Evolutionary conservation across 768 basidiomycete species (phyloP), one percentile per base, ranked within the genome.

Genomic region (Neoboletus subvelutipes): DNA sequence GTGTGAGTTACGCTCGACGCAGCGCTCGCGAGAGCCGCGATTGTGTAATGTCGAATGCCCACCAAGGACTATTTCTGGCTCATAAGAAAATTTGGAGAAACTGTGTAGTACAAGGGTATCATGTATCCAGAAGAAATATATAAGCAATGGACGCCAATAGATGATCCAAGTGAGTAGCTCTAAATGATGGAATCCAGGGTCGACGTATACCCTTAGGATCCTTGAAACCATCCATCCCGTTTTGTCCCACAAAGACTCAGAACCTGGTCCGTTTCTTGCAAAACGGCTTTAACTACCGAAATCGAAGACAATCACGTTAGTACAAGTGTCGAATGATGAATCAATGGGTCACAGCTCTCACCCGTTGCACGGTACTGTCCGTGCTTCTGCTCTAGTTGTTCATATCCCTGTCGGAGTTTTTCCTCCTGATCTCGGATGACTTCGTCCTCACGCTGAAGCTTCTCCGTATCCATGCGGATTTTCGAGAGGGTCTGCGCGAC

Each of bases 191-290:
- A 33, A 41, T 31, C 24, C 15, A 47, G n/a, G 24, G 18, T 41
- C 36, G 50, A 26, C 18, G 6, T 9, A 48, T 22, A 20, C 31
- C 26, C 24, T 53, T 48, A 65, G 3, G 50, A 45, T 45, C 34
- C 20, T 47, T 55, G 31, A 18, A 52, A 37, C 37, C 60, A 59
- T 69, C 42, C 69, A 55, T 77, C 73, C 47, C 78, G 75, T 61
- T 77, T 80, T 54, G 75, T 75, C 64, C 76, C 75, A 59, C 79
- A 80, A 9, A 80, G 68, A 45, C 67, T 67, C 43, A 80, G 68
- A 52, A 79, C 77, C 41, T 74, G 77, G 49, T 76, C 75, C 7
- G 77, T 75, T 65, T 80, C 79, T 47, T 80, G 77, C 28, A 80
- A 56, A 36, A 74, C 75, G 20, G 73, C 66, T 55, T 76, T 67